These are phyloP conservation scores for Penicillium hesseltinei DNA, from an alignment of 2,329 filamentous ascomycete genomes.

Conservation along the genomic window DNA sequence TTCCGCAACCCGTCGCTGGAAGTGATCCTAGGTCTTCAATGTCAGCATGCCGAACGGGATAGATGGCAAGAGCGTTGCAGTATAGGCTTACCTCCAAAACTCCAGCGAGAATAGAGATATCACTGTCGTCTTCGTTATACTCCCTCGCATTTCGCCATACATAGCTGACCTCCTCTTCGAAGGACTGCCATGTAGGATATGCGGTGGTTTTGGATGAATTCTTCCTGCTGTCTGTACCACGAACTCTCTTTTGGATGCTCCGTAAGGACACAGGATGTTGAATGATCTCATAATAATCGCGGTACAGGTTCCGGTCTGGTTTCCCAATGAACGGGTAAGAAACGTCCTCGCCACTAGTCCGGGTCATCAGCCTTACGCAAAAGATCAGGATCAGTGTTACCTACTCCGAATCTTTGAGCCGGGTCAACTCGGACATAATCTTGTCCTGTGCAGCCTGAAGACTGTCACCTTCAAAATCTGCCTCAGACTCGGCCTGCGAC, in stretches of 20 bases:
- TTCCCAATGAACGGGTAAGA: conserved; percentile 74
- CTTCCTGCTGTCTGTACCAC: conserved; percentile 67
- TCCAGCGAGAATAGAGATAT: conserved; percentile 72
- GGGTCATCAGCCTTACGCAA: conserved; percentile 15
- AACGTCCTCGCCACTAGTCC: conserved; percentile 61
- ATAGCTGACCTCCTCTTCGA: conserved; percentile 74
- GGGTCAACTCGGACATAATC: conserved; percentile 67
- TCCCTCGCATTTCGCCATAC: conserved; percentile 86
- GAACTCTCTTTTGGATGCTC: conserved; percentile 72
- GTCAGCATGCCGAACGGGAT: conserved; percentile 10
- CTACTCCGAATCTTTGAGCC: conserved; percentile 23
- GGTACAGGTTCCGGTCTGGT: conserved; percentile 66
- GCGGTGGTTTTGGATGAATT: conserved; percentile 61
- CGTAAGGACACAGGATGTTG: conserved; percentile 76
- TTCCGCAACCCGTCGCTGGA: conserved; percentile 65
- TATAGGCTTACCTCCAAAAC: conserved; percentile 67
- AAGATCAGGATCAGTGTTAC: conserved; percentile 40
- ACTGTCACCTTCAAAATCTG: conserved; percentile 66
- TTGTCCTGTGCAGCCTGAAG: conserved; percentile 88
- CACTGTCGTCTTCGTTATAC: conserved; percentile 90
- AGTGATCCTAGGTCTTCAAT: conserved; percentile 56
- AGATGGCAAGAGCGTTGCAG: background rate
- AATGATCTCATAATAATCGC: conserved; percentile 85
- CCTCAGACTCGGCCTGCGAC: conserved; percentile 50
- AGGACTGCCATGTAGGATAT: conserved; percentile 77